Conservation (phyloP, 305 asterid genomes). For the Solanum hybrid region DNA sequence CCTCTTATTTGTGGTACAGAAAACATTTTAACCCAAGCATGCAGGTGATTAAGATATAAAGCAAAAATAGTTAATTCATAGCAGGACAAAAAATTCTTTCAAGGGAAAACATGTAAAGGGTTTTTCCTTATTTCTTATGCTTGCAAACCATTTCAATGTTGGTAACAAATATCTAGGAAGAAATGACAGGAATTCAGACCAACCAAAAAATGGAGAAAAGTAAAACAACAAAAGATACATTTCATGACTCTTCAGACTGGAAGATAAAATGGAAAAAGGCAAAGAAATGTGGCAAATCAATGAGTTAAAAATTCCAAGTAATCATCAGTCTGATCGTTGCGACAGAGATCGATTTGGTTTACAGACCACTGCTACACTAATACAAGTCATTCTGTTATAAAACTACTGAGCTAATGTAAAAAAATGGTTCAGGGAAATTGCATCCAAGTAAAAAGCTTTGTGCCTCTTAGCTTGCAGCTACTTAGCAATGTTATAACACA, state of each 20-base stretch:
- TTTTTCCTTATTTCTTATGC: background rate
- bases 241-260: background rate
- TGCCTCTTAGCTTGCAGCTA: background rate
- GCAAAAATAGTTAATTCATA: background rate
- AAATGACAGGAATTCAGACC: background rate
- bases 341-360: background rate
- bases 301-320: background rate
- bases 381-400: background rate
- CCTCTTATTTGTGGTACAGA: background rate
- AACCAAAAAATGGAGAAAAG: background rate
- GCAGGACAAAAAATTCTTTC: background rate
- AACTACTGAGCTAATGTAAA: background rate
- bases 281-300: background rate
- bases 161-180: background rate
- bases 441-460: background rate
- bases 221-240: background rate
- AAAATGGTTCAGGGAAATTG: background rate
- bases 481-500: background rate
- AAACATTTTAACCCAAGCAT: background rate
- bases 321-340: background rate
- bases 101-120: background rate
- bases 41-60: background rate
- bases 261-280: background rate
- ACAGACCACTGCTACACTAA: background rate
- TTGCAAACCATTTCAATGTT: background rate